Evolutionary conservation across 106 monocot genomes (phyloP).

Genomic region (Allium cepa): DNA sequence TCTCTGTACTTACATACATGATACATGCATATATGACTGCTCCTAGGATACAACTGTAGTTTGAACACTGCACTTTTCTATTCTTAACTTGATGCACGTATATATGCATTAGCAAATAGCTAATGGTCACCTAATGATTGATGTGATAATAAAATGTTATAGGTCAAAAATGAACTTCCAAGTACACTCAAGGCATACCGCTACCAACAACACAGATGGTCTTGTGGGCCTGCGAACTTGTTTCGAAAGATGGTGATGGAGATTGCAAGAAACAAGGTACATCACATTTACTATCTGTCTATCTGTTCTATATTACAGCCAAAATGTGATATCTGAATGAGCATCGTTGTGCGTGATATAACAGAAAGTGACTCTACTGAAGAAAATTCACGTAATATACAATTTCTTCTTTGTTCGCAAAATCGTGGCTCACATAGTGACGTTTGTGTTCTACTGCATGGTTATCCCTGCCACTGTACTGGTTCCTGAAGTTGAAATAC

Average conservation of each 20-base stretch:
- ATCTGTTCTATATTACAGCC: no score
- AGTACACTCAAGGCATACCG: slow-evolving; percentile 40
- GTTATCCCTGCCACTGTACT: slow-evolving; percentile 41
- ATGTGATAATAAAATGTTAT: no score
- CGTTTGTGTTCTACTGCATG: slow-evolving; percentile 46
- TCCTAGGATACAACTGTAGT: no score
- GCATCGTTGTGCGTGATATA: not conserved
- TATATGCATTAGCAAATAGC: not conserved
- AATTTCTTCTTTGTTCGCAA: slow-evolving; percentile 52
- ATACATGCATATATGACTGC: not conserved
- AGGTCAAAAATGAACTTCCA: slow-evolving; percentile 40
- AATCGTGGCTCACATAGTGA: slow-evolving; percentile 39
- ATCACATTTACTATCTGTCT: not conserved
- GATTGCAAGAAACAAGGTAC: slow-evolving; percentile 33
- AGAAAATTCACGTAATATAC: slow-evolving; percentile 52
- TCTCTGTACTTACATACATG: not conserved
- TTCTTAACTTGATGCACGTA: no score
- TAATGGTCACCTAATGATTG: no score
- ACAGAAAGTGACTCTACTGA: slow-evolving; percentile 34
- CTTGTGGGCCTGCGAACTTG: slow-evolving; percentile 40
- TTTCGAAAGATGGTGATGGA: slow-evolving; percentile 38
- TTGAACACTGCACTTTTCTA: no score
- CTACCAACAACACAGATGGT: slow-evolving; percentile 43
- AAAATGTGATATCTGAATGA: no score
- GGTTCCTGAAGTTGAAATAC: slow-evolving; percentile 35